Evolutionary conservation across 768 basidiomycete genomes (phyloP).

Genomic region (Suillus alpinus): DNA sequence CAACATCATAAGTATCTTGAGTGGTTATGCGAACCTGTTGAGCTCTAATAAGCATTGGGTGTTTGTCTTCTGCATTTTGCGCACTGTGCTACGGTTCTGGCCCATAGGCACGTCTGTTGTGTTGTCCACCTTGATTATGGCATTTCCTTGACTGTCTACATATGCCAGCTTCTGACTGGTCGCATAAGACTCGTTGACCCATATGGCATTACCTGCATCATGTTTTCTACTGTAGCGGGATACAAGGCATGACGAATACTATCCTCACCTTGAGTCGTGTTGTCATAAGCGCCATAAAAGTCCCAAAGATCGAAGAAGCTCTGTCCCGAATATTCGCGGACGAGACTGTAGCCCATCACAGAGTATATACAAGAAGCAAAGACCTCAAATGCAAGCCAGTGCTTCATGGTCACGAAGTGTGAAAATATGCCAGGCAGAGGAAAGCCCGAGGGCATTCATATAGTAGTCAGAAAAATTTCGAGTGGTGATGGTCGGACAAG

Average conservation of each 20-base stretch:
- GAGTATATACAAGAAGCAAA: constrained; percentile 6
- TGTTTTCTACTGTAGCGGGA: neutral
- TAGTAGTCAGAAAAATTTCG: constrained; percentile 11
- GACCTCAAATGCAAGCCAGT: constrained; percentile 1
- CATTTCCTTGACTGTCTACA: constrained; percentile 58
- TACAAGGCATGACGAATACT: constrained; percentile 21
- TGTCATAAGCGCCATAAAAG: constrained; percentile 50
- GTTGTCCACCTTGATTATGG: constrained; percentile 76
- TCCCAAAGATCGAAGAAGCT: constrained; percentile 57
- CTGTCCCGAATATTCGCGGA: constrained; percentile 44
- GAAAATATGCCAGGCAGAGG: neutral
- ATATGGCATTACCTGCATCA: constrained; percentile 58
- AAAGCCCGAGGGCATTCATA: neutral
- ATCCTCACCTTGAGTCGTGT: constrained; percentile 38
- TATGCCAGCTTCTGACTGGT: constrained; percentile 51
- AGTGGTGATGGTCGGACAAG: constrained; percentile 5
- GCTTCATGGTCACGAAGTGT: constrained; percentile 11
- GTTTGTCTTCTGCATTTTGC: neutral
- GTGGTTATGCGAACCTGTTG: constrained; percentile 45
- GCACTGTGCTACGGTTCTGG: constrained; percentile 59
- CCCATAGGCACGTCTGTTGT: constrained; percentile 48
- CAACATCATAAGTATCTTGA: constrained; percentile 39
- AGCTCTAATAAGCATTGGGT: constrained; percentile 10
- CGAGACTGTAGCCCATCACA: constrained; percentile 31
- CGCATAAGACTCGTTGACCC: constrained; percentile 48